Evolutionary conservation across 352 stramenopile genomes (phyloP), one percentile per base, ranked within the genome.

Genomic region (Phytophthora sansomeana): DNA sequence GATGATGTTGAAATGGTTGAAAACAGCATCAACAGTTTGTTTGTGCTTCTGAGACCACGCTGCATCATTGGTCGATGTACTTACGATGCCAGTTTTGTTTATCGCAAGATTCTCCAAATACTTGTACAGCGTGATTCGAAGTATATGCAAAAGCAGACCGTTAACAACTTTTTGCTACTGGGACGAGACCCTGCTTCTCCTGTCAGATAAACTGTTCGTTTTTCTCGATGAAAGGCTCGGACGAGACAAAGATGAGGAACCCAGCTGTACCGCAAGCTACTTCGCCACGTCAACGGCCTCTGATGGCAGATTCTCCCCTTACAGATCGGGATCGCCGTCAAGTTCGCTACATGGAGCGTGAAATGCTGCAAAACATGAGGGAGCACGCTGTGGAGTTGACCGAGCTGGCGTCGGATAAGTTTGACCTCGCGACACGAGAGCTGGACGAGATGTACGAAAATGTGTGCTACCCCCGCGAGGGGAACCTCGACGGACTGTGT

Each of bases 51-150:
- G 21, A 24, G 21, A 24, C 21, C 21, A 24, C 21, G 21, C 21
- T 24, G 21, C 21, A 24, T 24, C 21, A 24, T 3, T 24, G 21
- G 21, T 24, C 21, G 21, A 24, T 24, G 21, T 24, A 24, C 21
- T 24, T 24, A 24, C 21, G 3, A 24, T 24, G 1, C 21, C 21
- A 24, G 21, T 3, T 24, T 13, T 63, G 5, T 30, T 73, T 11
- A n/a, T 53, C 63, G 65, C 5, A 29, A 78, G 24, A 29, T 78
- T 4, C 48, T 78, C 5, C 13, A n/a, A 24, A 46, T 67, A 3
- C 41, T 77, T 21, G 7, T 64, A 14, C 66, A 51, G 21, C 21
- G 21, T 24, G 21, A 3, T 24, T 24, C 21, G 21, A 24, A 24
- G 21, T 24, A 24, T 24, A 24, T 24, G 21, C 21, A 24, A 24